Conservation (phyloP, 1,284 basidiomycete species). For the Rhodotorula sp. region DNA sequence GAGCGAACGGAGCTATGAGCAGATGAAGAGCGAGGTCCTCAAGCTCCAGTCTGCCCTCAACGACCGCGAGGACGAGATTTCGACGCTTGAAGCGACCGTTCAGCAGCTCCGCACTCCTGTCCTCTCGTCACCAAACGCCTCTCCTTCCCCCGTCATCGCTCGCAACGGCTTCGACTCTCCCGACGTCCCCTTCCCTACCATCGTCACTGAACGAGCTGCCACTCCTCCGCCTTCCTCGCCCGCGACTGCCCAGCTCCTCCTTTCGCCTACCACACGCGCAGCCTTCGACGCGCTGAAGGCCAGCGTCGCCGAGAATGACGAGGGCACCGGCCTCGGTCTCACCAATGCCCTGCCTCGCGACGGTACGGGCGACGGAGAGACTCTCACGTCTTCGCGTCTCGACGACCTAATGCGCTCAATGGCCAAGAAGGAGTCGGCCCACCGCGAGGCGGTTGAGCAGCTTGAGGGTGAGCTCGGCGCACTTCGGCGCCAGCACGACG, state of each 20-base stretch:
- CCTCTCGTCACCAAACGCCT: background rate
- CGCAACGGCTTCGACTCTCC: background rate
- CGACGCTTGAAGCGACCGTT: constrained; percentile 58
- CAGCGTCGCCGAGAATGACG: constrained; percentile 10
- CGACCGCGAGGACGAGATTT: constrained; percentile 83
- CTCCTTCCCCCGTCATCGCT: background rate
- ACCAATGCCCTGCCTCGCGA: constrained; percentile 1
- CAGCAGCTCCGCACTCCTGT: constrained; percentile 21
- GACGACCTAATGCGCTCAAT: constrained; percentile 89
- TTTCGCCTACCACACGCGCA: constrained; percentile 39
- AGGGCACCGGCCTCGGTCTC: constrained; percentile 15
- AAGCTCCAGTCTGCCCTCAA: constrained; percentile 79
- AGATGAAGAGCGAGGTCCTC: constrained; percentile 89
- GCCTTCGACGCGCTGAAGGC: constrained; percentile 40
- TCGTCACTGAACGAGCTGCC: constrained; percentile 8
- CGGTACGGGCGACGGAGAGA: constrained; percentile 4
- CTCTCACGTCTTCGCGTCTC: constrained; percentile 53
- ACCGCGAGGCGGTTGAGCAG: constrained; percentile 72
- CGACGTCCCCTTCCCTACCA: constrained; percentile 1
- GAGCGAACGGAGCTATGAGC: constrained; percentile 53
- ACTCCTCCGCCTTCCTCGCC: background rate
- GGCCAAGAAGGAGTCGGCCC: constrained; percentile 88
- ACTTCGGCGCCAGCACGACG: constrained; percentile 73
- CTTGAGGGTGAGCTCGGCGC: constrained; percentile 67
- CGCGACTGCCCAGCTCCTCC: constrained; percentile 12